These are phyloP conservation scores for Talaromyces funiculosus DNA, from an alignment of 2,329 filamentous ascomycete species.

Conservation along the genomic window DNA sequence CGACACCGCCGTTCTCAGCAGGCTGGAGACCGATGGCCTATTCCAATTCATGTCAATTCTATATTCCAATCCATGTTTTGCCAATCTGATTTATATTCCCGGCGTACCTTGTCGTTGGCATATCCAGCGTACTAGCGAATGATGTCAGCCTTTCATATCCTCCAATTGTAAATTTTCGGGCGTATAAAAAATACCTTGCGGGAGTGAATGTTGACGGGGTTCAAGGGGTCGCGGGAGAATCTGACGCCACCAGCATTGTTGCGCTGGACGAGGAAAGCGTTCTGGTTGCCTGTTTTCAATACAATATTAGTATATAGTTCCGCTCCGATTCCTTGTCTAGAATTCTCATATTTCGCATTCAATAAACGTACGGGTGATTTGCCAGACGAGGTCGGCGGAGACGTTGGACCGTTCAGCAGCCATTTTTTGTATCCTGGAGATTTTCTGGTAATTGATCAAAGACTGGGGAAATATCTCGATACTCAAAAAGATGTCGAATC, in stretches of 20 bases:
- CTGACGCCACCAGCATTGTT: slow-evolving; percentile 69
- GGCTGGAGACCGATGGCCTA: slow-evolving; percentile 77
- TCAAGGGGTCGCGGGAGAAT: slow-evolving; percentile 92
- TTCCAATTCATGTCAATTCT: slow-evolving; percentile 9
- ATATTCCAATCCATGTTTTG: not conserved
- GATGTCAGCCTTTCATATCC: slow-evolving; percentile 19
- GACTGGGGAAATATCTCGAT: slow-evolving; percentile 1
- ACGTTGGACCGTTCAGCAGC: slow-evolving; percentile 61
- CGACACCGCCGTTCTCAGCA: slow-evolving; percentile 71
- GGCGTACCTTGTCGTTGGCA: slow-evolving; percentile 80
- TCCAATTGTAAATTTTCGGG: not conserved
- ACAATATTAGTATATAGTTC: slow-evolving; percentile 14
- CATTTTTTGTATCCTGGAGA: slow-evolving; percentile 27
- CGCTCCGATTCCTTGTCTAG: not conserved
- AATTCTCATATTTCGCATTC: not conserved
- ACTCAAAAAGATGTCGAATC: not conserved
- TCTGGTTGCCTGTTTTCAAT: slow-evolving; percentile 64
- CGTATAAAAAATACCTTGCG: slow-evolving; percentile 63
- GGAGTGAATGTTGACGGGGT: slow-evolving; percentile 84
- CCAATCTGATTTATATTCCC: not conserved
- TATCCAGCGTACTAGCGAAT: slow-evolving; percentile 73
- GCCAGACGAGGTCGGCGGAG: slow-evolving; percentile 89
- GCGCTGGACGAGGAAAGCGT: slow-evolving; percentile 90
- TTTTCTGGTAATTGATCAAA: slow-evolving; percentile 1
- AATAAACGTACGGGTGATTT: slow-evolving; percentile 75